Base-by-base conservation (phyloP, 805 yeast genomes). In the Candida hispaniensis region DNA sequence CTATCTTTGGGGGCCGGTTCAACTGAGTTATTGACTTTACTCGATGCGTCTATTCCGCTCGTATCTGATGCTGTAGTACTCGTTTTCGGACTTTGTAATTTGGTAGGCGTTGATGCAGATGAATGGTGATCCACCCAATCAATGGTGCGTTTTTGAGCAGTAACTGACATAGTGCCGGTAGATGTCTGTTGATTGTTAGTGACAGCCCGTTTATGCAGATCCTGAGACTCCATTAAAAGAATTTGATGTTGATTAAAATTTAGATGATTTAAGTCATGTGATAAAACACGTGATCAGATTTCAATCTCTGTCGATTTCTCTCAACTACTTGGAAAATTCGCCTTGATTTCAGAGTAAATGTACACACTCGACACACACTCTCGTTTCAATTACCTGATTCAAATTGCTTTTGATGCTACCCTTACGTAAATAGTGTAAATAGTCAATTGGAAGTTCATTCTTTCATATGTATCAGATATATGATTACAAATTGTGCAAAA, bases 401-500 rank as follows among this genome's bases (percentile, higher is more conserved):
- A 19, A 14, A 9, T 22, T 11, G 6, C 25, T 6, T 22, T 22
- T 11, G 7, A 22, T 22, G 10, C 9, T 22, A 22, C 12, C 25
- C 12, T 6, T 14, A 22, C 12, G 12, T 19, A 19, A 19, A 10
- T 19, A n/a, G n/a, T n/a, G n/a, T n/a, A n/a, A n/a, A n/a, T n/a
- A n/a, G n/a, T n/a, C n/a, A n/a, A n/a, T n/a, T n/a, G n/a, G n/a
- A n/a, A n/a, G n/a, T n/a, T n/a, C n/a, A n/a, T n/a, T n/a, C n/a
- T n/a, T n/a, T n/a, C n/a, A n/a, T n/a, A n/a, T n/a, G n/a, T n/a
- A n/a, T n/a, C n/a, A n/a, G n/a, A n/a, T n/a, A 19, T 19, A 10
- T 8, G 10, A 23, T 27, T 38, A 50, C 30, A 50, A 26, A 14
- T 42, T 22, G 26, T 43, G 41, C 24, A 67, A 36, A 12, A 73